These are phyloP conservation scores for Penicillium pancosmium DNA, from an alignment of 495 filamentous ascomycete genomes.

Conservation along the genomic window DNA sequence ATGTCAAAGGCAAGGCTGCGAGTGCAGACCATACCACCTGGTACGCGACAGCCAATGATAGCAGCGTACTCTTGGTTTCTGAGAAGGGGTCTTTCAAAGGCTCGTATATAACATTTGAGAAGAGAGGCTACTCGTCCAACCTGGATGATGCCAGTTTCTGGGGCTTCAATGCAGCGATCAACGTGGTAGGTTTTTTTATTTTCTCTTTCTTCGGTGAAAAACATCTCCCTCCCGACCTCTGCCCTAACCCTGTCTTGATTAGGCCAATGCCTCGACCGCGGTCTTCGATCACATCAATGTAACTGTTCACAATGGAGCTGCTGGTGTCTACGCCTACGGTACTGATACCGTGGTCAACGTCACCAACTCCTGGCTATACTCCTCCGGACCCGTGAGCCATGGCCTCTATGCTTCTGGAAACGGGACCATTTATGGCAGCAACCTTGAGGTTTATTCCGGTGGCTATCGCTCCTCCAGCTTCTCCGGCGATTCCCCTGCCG, in stretches of 20 bases:
- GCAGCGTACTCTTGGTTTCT: conserved; percentile 19
- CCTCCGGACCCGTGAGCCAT: conserved; percentile 22
- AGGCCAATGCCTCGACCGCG: conserved; percentile 22
- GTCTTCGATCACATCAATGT: conserved; percentile 17
- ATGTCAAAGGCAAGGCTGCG: conserved; percentile 6
- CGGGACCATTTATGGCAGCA: conserved; percentile 19
- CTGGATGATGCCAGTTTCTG: conserved; percentile 23
- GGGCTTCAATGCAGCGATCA: conserved; percentile 24
- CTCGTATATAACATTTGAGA: conserved; percentile 15
- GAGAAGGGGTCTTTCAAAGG: conserved; percentile 13
- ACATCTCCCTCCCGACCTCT: no score
- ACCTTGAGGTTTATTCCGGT: conserved; percentile 19
- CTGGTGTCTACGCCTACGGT: conserved; percentile 18
- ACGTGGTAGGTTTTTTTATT: conserved; percentile 13
- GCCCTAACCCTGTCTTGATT: not conserved
- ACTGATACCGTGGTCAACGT: conserved; percentile 19
- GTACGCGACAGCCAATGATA: conserved; percentile 24
- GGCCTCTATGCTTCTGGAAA: conserved; percentile 24
- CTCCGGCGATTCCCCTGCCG: conserved; percentile 21
- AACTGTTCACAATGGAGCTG: conserved; percentile 20
- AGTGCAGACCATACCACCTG: conserved; percentile 16
- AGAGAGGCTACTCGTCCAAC: conserved; percentile 22
- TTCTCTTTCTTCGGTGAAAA: not conserved
- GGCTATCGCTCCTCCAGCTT: conserved; percentile 24
- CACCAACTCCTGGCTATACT: conserved; percentile 24